These are phyloP conservation scores for Starmerella roubikii DNA, from an alignment of 805 yeast species.

Conservation along the genomic window DNA sequence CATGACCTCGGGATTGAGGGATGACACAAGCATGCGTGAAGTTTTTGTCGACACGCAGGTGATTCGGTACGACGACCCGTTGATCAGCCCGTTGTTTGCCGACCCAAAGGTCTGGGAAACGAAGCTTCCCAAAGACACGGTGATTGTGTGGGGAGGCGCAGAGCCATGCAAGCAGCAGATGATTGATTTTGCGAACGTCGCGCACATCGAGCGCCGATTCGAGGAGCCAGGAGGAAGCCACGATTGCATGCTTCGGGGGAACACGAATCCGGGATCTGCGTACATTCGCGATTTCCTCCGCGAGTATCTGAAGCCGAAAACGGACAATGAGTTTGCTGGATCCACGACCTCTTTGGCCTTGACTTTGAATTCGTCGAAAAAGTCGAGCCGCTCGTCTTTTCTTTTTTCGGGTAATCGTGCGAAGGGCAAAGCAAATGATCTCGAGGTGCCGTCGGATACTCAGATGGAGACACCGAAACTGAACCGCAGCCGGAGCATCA, in stretches of 20 bases:
- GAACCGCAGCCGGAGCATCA: constrained; percentile 35
- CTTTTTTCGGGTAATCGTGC: no score
- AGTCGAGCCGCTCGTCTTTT: no score
- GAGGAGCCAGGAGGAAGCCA: constrained; percentile 20
- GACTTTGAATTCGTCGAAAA: no score
- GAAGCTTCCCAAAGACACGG: constrained; percentile 12
- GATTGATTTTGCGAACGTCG: constrained; percentile 10
- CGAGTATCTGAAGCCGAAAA: no score
- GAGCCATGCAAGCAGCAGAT: constrained; percentile 14
- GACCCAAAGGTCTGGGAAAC: constrained; percentile 10
- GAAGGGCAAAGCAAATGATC: no score
- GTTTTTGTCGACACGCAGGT: constrained; percentile 6
- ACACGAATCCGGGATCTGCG: constrained; percentile 8
- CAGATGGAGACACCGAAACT: constrained; percentile 32
- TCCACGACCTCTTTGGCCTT: no score
- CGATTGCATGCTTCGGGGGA: constrained; percentile 19
- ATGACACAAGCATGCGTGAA: constrained; percentile 11
- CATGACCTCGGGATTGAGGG: constrained; percentile 5
- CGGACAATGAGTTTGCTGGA: no score
- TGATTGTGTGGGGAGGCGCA: constrained; percentile 18
- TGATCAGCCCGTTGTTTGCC: constrained; percentile 12
- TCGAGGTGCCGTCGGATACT: no score
- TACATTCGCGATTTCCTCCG: constrained; percentile 5
- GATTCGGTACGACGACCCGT: constrained; percentile 11
- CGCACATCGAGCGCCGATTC: constrained; percentile 7